These are phyloP conservation scores for Fusarium acutatum DNA, from an alignment of 2,329 filamentous ascomycete genomes.

Conservation along the genomic window DNA sequence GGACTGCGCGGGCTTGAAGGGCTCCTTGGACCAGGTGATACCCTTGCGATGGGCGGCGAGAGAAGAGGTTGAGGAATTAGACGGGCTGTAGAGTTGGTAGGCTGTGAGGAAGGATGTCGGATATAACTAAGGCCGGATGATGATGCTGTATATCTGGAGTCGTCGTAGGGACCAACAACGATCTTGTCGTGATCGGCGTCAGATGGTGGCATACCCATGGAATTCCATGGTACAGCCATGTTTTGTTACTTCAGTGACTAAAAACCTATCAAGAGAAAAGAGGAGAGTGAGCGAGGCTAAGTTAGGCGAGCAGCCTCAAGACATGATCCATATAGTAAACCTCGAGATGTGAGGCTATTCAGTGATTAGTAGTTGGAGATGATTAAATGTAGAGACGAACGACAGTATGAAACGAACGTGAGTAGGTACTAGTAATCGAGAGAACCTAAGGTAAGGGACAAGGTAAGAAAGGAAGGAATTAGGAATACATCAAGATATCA, in stretches of 20 bases:
- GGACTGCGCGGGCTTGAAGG: conserved; percentile 30
- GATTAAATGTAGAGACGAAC: background rate
- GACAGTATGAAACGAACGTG: background rate
- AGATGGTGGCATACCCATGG: conserved; percentile 24
- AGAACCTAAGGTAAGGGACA: background rate
- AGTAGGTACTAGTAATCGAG: background rate
- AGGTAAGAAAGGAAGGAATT: background rate
- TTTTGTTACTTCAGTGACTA: conserved; percentile 11
- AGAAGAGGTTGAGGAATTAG: conserved; percentile 32
- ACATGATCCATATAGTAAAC: background rate
- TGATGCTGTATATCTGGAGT: conserved; percentile 26
- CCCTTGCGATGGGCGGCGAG: conserved; percentile 32
- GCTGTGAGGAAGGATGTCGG: conserved; percentile 32
- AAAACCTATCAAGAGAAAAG: background rate
- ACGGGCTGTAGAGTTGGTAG: conserved; percentile 32
- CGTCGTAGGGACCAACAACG: conserved; percentile 21
- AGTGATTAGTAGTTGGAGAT: background rate
- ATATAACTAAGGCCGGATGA: conserved; percentile 31
- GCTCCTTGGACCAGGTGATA: conserved; percentile 22
- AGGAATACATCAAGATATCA: background rate
- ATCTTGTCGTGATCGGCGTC: conserved; percentile 20
- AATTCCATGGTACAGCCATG: conserved; percentile 32
- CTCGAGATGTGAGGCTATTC: background rate
- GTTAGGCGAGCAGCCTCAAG: conserved; percentile 2
- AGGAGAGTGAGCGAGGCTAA: background rate